phyloP scores from a whole-genome alignment of 2,329 filamentous ascomycete genomes.

The Claviceps sp. region DNA sequence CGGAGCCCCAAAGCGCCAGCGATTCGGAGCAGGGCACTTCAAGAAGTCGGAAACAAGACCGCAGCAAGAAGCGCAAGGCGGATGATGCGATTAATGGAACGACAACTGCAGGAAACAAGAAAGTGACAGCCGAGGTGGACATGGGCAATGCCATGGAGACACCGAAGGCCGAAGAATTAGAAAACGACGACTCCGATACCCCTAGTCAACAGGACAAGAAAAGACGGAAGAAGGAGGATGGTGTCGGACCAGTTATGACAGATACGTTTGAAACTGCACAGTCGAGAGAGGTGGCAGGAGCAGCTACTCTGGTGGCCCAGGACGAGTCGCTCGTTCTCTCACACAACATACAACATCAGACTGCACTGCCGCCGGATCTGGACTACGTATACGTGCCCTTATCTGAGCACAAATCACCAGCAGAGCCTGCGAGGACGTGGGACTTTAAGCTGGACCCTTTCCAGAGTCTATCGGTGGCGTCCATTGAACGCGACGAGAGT shows the following conservation, averaged over 20 bases:
- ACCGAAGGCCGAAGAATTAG: constrained; percentile 22
- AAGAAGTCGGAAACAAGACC: constrained; percentile 40
- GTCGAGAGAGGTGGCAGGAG: constrained; percentile 76
- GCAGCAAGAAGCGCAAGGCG: constrained; percentile 74
- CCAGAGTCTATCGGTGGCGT: constrained; percentile 86
- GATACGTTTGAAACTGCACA: constrained; percentile 93
- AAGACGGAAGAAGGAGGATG: constrained; percentile 48
- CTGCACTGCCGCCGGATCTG: constrained; percentile 82
- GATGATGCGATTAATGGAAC: constrained; percentile 61
- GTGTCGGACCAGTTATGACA: constrained; percentile 64
- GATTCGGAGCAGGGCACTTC: constrained; percentile 32
- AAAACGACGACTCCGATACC: constrained; percentile 26
- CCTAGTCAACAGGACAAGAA: constrained; percentile 46
- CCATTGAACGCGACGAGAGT: constrained; percentile 92
- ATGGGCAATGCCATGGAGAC: constrained; percentile 29
- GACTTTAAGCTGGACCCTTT: constrained; percentile 93
- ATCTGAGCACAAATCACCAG: constrained; percentile 82
- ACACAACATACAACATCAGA: constrained; percentile 97
- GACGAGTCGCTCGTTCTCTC: constrained; percentile 70
- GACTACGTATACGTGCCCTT: constrained; percentile 94
- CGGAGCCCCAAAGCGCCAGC: constrained; percentile 24
- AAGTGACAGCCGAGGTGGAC: constrained; percentile 16
- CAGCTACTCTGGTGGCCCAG: constrained; percentile 51
- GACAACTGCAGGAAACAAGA: constrained; percentile 4
- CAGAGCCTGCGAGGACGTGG: constrained; percentile 70